Base-by-base conservation (phyloP, 2,329 filamentous ascomycete species). In the Aureobasidium leucospermi region DNA sequence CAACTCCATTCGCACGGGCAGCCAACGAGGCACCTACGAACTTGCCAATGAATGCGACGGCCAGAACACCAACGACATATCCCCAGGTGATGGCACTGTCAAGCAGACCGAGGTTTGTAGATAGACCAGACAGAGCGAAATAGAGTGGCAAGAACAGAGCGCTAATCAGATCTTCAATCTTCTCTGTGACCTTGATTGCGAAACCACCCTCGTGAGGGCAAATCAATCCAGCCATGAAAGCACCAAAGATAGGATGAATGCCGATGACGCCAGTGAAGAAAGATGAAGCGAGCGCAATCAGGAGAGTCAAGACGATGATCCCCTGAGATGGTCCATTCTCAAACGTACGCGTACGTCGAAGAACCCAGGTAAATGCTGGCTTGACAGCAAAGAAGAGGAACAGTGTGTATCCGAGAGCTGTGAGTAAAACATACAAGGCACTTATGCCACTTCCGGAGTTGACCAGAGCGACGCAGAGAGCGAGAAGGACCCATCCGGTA, bases 181-280 rank as follows among this genome's bases (percentile, higher is more conserved):
- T 96, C 69, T 96, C 91, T 0, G 90, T 94, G 42, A 96, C 78
- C 65, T 92, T 92, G 73, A 96, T 94, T 23, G 90, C 88, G 68
- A 96, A 96, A 31, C 91, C 89, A 51, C 89, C 88, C 60, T 96
- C 89, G 68, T 94, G 91, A 0, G 92, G 93, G 65, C 91, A 91
- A 60, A 97, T 94, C 29, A 97, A 73, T 1, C 93, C 93, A 43
- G 93, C 84, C 61, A 96, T 79, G 70, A 97, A 97, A 3, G 88
- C 91, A 43, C 93, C 93, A 67, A 97, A 97, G 69, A 97, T 96
- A 59, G 93, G 84, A 71, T 97, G 93, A 1, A 96, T 86, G 48
- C 93, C 93, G 68, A 97, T 96, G 61, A 94, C 88, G 59, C 87
- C 85, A 0, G 91, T 95, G 69, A 96, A 96, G 78, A 92, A 96